phyloP scores from a whole-genome alignment of 73 alveolate species.

The Tetrahymena elliotti region DNA sequence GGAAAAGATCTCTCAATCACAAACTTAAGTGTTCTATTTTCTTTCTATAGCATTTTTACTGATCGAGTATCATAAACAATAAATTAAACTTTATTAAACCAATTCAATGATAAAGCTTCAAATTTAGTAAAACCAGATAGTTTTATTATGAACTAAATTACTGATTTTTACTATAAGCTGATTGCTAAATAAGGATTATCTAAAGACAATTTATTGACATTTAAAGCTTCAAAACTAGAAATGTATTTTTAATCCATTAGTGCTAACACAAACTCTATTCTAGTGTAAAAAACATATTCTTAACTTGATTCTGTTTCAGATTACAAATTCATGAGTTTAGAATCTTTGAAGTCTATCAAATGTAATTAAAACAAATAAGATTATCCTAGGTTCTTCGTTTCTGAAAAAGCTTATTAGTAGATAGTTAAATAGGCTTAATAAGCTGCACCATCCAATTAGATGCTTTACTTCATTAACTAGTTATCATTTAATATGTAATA shows the following conservation, averaged over 20 bases:
- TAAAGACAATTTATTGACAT: neutral
- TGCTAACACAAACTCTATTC: neutral
- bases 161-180: neutral
- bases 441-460: neutral
- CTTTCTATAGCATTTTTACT: neutral
- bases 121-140: neutral
- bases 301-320: neutral
- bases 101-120: neutral
- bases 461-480: neutral
- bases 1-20: neutral
- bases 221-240: neutral
- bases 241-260: neutral
- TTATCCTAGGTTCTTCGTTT: neutral
- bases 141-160: neutral
- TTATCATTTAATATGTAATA: neutral
- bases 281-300: neutral
- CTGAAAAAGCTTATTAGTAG: neutral
- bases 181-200: neutral
- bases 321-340: neutral
- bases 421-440: neutral
- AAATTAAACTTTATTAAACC: neutral
- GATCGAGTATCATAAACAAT: neutral
- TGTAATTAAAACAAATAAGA: neutral
- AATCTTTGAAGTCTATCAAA: neutral
- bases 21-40: neutral